These are phyloP conservation scores for Fusarium sp. DNA, from an alignment of 2,329 filamentous ascomycete species.

Conservation along the genomic window DNA sequence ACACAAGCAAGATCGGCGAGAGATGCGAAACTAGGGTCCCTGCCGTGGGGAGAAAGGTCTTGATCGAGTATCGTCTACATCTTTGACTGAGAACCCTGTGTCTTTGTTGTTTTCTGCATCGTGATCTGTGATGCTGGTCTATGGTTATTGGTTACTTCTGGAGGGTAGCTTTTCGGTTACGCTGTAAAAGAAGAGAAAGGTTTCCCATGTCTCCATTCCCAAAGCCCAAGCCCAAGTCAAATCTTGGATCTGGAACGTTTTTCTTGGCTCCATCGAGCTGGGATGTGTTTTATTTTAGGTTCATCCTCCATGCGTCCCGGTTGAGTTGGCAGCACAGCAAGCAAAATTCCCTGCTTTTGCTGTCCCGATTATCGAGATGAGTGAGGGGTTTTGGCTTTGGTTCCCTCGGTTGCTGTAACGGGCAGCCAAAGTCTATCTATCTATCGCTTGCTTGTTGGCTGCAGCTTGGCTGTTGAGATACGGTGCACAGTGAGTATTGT, in stretches of 20 bases:
- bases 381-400: slow-evolving; percentile 1
- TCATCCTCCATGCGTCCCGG: neutral
- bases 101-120: slow-evolving; percentile 20
- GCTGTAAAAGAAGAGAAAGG: neutral
- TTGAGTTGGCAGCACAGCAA: neutral
- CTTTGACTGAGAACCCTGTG: slow-evolving; percentile 10
- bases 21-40: slow-evolving; percentile 28
- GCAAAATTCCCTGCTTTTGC: neutral
- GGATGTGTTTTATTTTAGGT: slow-evolving; percentile 16
- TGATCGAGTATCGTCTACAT: slow-evolving; percentile 30
- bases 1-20: slow-evolving; percentile 24
- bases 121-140: slow-evolving; percentile 27
- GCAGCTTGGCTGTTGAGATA: slow-evolving; percentile 1
- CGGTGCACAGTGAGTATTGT: neutral
- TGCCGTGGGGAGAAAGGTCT: slow-evolving; percentile 12
- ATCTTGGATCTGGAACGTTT: slow-evolving; percentile 8
- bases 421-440: slow-evolving; percentile 16
- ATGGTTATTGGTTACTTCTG: slow-evolving; percentile 19
- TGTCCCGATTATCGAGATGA: neutral
- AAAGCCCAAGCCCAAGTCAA: neutral
- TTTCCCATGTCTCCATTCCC: neutral
- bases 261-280: neutral
- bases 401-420: slow-evolving; percentile 5
- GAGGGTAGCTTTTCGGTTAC: slow-evolving; percentile 9
- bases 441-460: neutral